Evolutionary conservation across 139 green algal genomes (phyloP).

Genomic region (Ettlia oleoabundans): DNA sequence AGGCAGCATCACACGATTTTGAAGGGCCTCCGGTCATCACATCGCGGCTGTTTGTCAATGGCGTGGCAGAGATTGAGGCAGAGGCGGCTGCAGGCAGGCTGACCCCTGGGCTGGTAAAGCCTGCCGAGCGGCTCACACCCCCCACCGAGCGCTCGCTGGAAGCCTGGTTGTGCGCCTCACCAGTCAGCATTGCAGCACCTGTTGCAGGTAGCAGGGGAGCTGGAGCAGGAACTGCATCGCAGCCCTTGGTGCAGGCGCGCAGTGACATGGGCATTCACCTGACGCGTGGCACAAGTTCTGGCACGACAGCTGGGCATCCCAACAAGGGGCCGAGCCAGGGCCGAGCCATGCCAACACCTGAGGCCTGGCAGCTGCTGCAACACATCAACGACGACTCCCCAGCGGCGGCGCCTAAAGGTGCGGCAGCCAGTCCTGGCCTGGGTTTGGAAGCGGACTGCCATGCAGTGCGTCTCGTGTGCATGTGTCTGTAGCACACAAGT

Average conservation of each 20-base stretch:
- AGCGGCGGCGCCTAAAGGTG: conserved; percentile 17
- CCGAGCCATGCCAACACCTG: conserved; percentile 10
- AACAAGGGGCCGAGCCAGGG: neutral
- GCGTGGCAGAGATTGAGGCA: conserved; percentile 10
- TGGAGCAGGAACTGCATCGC: neutral
- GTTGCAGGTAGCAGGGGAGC: neutral
- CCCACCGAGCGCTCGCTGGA: conserved; percentile 23
- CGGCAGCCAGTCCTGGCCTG: neutral
- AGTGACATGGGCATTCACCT: no score
- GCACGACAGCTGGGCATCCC: no score
- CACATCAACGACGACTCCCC: conserved; percentile 34
- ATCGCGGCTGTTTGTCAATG: neutral
- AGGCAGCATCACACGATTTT: no score
- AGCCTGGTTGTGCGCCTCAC: conserved; percentile 26
- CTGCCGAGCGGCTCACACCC: neutral
- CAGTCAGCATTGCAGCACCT: neutral
- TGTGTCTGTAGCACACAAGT: neutral
- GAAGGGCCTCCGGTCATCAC: no score
- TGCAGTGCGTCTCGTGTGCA: neutral
- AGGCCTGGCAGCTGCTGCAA: conserved; percentile 36
- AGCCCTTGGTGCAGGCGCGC: neutral
- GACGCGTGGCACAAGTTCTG: no score
- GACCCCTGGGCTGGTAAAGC: conserved; percentile 24
- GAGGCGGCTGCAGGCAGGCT: neutral
- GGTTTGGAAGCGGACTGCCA: no score